Base-by-base conservation (phyloP, 2,329 filamentous ascomycete genomes). In the Calcarisporium arbuscula region DNA sequence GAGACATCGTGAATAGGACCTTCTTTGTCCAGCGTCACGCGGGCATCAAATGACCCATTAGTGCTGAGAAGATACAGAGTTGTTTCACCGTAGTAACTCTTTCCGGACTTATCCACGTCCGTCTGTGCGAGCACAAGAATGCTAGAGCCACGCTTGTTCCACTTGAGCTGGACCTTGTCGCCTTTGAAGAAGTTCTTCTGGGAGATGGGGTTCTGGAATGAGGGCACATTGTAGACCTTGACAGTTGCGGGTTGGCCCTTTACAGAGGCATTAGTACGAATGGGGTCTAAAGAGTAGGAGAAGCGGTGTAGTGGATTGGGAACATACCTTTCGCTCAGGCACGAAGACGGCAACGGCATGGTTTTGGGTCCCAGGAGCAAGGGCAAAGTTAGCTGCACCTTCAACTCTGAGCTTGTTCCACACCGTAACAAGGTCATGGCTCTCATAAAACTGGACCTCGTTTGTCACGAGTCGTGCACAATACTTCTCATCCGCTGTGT, bases 131-230 rank as follows among this genome's bases (percentile, higher is more conserved):
- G 77, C 47, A 96, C 90, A 53, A 98, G 84, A 56, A 96, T 64
- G 57, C 82, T 90, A 23, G 89, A 95, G 34, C 92, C 92, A 42
- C 87, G 72, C 47, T 82, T 77, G 64, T 98, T 98, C 92, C 92
- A 98, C 69, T 95, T 95, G 56, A 98, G 70, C 64, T 95, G 88
- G 30, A 98, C 90, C 70, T 96, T 96, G 70, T 98, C 92, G 44
- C 89, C 89, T 70, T 98, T 98, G 78, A 88, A 98, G 58, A 98
- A 98, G 2, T 84, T 95, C 80, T 98, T 98, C 60, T 96, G 90
- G 25, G 90, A 95, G 32, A 95, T 80, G 5, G 89, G 81, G 34
- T 68, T 69, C 44, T 65, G 74, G 64, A 96, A 96, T 50, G 92
- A 74, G 27, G 92, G 90, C 22, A 96, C 85, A 48, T 90, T 87